Evolutionary conservation across 139 green algal genomes (phyloP), one percentile per base, ranked within the genome.

Genomic region (Chlorella vulgaris): DNA sequence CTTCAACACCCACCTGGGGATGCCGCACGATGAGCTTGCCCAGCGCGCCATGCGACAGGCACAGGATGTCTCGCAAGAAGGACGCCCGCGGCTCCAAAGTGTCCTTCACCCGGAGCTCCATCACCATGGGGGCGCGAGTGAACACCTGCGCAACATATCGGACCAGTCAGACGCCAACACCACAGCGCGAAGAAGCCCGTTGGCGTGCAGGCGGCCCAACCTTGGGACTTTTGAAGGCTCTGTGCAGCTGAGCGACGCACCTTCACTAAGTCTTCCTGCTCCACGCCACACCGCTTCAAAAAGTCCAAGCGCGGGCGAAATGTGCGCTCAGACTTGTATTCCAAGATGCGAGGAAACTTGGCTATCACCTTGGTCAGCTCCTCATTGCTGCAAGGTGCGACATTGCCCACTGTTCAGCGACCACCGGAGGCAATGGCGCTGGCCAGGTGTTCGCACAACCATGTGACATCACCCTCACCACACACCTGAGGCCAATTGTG

Each of bases 301-400:
- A 93, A 94, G 8, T 87, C 76, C 3, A 95, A 79, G 29, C 88
- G 81, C 7, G 86, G 82, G 7, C 81, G 76, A 31, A 91, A 29
- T 7, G 87, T 89, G 78, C 83, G 73, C 51, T 92, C 87, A 5
- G 62, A 71, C 29, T 74, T 63, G 43, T 92, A 88, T 79, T 92
- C 86, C 43, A 89, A 60, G n/a, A 93, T 83, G 36, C 86, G 76
- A 4, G 91, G 91, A 62, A 88, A 87, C 39, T 88, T 87, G 33
- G 80, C 58, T 8, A 94, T 71, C 42, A 94, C 73, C 66, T 92
- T 90, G 38, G 43, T 55, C 51, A 94, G 69, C 26, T 90, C 76
- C 15, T 68, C 82, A 22, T 88, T 40, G 51, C 60, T 88, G 61
- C 77, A 73, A 35, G 50, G 47, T 2, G n/a, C n/a, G 68, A 38